Percentiles rank a stretch among this genome's conserved stretches.
These are phyloP conservation scores for Ceratocystis colombiana DNA, from an alignment of 2,329 filamentous ascomycete species.

Conservation along the genomic window DNA sequence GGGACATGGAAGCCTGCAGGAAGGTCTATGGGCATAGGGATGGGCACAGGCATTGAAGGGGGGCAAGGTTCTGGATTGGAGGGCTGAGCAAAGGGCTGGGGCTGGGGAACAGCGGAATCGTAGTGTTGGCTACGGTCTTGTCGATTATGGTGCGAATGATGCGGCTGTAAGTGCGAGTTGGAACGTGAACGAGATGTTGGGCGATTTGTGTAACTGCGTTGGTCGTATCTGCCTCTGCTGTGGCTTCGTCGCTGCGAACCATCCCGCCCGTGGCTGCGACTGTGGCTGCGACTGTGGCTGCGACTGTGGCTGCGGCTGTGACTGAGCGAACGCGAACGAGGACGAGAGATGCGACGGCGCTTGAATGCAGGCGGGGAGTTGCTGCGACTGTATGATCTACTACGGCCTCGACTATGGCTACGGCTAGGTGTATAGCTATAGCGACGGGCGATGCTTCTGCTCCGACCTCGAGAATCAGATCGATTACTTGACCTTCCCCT, in stretches of 20 bases:
- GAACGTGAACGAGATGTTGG: constrained; percentile 27
- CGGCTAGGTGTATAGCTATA: constrained; percentile 32
- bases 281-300: not conserved
- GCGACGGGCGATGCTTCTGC: constrained; percentile 27
- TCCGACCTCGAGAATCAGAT: constrained; percentile 31
- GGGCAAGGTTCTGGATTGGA: not conserved
- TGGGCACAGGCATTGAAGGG: not conserved
- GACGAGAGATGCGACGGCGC: constrained; percentile 17
- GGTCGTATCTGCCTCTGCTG: not conserved
- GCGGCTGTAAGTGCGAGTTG: constrained; percentile 26
- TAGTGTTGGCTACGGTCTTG: not conserved
- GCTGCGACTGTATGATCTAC: constrained; percentile 13
- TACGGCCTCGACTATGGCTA: constrained; percentile 27
- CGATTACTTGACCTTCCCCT: constrained; percentile 31
- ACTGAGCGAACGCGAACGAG: constrained; percentile 7
- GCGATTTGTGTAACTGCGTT: constrained; percentile 10
- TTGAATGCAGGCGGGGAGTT: constrained; percentile 10
- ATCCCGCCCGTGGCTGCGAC: constrained; percentile 28
- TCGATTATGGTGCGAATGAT: not conserved
- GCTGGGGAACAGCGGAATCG: not conserved
- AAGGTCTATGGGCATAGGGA: constrained; percentile 23
- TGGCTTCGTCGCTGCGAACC: not conserved
- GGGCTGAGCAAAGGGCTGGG: constrained; percentile 19
- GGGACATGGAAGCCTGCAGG: constrained; percentile 26
- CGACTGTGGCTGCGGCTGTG: not conserved